A percentile compares a stretch with the other conserved stretches of the same genome.
Conservation (phyloP, 2,329 filamentous ascomycete species). For the Epicoccum nigrum region DNA sequence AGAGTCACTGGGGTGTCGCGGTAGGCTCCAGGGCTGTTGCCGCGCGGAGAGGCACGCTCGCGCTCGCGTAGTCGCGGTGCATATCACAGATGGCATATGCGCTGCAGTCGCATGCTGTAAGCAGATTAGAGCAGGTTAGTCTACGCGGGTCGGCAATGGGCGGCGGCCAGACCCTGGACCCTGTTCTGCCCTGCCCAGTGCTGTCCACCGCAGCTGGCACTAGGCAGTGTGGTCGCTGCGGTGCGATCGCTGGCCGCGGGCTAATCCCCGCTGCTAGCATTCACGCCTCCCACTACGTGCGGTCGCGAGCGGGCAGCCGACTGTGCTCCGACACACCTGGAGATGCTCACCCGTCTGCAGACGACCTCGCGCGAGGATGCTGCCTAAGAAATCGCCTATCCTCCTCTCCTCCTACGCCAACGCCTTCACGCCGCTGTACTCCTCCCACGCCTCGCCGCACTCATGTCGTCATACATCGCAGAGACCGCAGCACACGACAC, state of each 20-base stretch:
- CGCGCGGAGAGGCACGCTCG: neutral
- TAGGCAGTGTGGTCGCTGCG: no score
- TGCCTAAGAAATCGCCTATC: constrained; percentile 38
- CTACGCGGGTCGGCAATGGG: neutral
- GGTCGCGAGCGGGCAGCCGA: constrained; percentile 10
- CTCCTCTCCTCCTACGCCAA: constrained; percentile 28
- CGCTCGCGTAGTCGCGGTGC: neutral
- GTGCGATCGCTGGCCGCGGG: constrained; percentile 5
- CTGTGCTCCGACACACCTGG: constrained; percentile 15
- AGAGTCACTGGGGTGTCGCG: neutral
- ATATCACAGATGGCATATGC: neutral
- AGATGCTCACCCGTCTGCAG: constrained; percentile 31
- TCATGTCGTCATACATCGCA: constrained; percentile 51
- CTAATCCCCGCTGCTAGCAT: constrained; percentile 5
- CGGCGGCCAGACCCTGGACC: neutral
- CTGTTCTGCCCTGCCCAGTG: no score
- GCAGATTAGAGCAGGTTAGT: constrained; percentile 10
- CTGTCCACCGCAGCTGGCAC: no score
- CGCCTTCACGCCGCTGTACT: constrained; percentile 24
- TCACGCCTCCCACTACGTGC: constrained; percentile 14
- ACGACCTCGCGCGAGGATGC: constrained; percentile 42
- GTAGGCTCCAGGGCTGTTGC: neutral
- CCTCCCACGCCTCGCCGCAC: constrained; percentile 32
- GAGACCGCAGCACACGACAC: constrained; percentile 28
- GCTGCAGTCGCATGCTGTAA: neutral